A percentile compares a stretch with the other conserved stretches of the same genome.
Evolutionary conservation across 83 land plant genomes (phyloP).

Genomic region (Larix sibirica): DNA sequence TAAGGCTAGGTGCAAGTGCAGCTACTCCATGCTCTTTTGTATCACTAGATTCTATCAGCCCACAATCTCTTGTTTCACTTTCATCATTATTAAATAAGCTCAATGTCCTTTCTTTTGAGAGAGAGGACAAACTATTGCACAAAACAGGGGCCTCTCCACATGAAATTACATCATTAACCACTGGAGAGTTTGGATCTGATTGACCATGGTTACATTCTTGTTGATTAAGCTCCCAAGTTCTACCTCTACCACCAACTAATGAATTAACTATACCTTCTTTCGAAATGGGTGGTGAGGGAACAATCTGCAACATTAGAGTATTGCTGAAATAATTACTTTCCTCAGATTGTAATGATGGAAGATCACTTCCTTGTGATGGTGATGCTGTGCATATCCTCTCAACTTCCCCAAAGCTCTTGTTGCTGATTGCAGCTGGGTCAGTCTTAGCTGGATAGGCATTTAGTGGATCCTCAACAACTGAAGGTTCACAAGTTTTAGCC

Average conservation of each 20-base stretch:
- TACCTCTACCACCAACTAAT: slow-evolving; percentile 5
- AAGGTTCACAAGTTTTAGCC: not conserved
- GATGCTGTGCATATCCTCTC: not conserved
- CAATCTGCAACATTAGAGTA: not conserved
- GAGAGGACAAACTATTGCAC: slow-evolving; percentile 1
- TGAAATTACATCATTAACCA: not conserved
- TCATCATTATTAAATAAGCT: not conserved
- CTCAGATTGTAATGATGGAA: slow-evolving; percentile 9
- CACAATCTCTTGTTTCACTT: not conserved
- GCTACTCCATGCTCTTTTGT: not conserved
- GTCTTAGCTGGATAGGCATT: slow-evolving; percentile 2
- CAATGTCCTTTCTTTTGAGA: not conserved
- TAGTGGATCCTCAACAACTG: not conserved
- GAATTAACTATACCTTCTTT: not conserved
- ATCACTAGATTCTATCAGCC: not conserved
- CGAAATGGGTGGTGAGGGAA: not conserved
- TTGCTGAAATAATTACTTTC: slow-evolving; percentile 3
- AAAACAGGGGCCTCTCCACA: not conserved
- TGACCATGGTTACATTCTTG: not conserved
- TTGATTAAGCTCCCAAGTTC: slow-evolving; percentile 4
- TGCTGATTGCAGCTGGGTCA: not conserved
- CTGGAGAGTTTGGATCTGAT: not conserved
- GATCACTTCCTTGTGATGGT: not conserved
- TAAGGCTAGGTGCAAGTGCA: not conserved
- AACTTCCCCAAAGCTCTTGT: not conserved